Evolutionary conservation across 306 rosid genomes (phyloP), one percentile per base, ranked within the genome.

Genomic region (Cyamopsis tetragonoloba): DNA sequence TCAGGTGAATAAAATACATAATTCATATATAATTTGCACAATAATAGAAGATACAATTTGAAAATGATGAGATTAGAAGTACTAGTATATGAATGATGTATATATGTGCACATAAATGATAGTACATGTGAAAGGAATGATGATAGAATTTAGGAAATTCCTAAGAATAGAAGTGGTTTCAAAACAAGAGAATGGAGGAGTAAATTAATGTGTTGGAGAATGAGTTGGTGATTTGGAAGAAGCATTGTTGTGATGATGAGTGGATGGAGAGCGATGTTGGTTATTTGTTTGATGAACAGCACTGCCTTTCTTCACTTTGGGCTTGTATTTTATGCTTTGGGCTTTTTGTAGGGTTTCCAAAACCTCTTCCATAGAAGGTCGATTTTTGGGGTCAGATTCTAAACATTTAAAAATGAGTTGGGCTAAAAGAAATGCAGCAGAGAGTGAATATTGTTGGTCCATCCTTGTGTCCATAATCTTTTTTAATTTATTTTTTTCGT

Each of bases 361-460:
- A 22, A 95, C 83, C 8, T 85, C 74, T 7, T 75, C 79, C 96
- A 95, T 90, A 0, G 88, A 79, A 0, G 99, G 99, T 6, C 97
- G 80, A 0, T 54, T 60, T 59, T 72, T 86, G 0, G 83, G 99
- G 37, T 85, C 86, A 2, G 79, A 4, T 17, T 88, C 83, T 13
- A 95, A 66, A 47, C 97, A 95, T 30, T 66, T 77, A 0, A 73
- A 7, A 8, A 88, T 80, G 0, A 95, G 72, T 4, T 49, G 84
- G 6, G 92, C 87, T 10, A 77, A 18, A 32, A 46, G 43, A 70
- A 47, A 7, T 0, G 96, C 90, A 0, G 88, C 96, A 9, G 17
- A 31, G 0, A 59, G 2, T 0, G 95, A 35, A 65, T 79, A 88
- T 0, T 27, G 46, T 6, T 68, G 72, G 0, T 71, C 75, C 8